Evolutionary conservation across 2,329 filamentous ascomycete genomes (phyloP).

Genomic region (Leptographium wingfieldii): DNA sequence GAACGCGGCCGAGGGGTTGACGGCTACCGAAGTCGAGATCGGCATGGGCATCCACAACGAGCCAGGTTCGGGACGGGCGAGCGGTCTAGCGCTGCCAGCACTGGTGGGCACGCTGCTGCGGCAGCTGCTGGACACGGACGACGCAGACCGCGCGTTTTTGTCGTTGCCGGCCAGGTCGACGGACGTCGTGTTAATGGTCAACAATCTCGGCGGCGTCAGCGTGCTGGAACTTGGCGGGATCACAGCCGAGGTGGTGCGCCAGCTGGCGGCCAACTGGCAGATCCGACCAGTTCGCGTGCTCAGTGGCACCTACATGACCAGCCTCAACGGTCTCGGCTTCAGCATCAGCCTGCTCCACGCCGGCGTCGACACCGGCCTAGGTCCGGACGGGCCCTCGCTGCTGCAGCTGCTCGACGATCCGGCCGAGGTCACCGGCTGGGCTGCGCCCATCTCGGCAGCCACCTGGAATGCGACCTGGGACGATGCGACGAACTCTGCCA

Average conservation of each 20-base stretch:
- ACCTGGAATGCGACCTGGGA: conserved; percentile 51
- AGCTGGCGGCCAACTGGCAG: conserved; percentile 43
- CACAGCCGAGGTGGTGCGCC: conserved; percentile 52
- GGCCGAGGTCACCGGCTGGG: conserved; percentile 58
- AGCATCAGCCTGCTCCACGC: conserved; percentile 59
- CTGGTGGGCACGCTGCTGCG: conserved; percentile 53
- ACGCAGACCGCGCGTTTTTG: conserved; percentile 60
- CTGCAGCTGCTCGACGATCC: conserved; percentile 59
- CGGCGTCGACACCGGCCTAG: conserved; percentile 39
- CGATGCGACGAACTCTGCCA: conserved; percentile 24
- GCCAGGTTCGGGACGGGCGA: conserved; percentile 39
- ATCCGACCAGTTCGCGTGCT: conserved; percentile 54
- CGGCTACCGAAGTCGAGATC: conserved; percentile 44
- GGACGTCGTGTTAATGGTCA: conserved; percentile 55
- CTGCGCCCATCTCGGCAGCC: conserved; percentile 45
- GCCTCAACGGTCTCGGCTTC: conserved; percentile 63
- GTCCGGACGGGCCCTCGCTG: conserved; percentile 46
- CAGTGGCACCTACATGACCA: conserved; percentile 65
- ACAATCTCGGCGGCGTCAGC: conserved; percentile 68
- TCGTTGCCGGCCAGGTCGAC: conserved; percentile 47
- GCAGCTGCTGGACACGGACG: conserved; percentile 52
- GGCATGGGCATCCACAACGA: conserved; percentile 76
- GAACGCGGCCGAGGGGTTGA: conserved; percentile 40
- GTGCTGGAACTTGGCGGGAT: conserved; percentile 61
- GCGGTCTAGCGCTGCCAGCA: conserved; percentile 36